phyloP scores from a whole-genome alignment of 306 rosid species.

The Carpinus fangiana region DNA sequence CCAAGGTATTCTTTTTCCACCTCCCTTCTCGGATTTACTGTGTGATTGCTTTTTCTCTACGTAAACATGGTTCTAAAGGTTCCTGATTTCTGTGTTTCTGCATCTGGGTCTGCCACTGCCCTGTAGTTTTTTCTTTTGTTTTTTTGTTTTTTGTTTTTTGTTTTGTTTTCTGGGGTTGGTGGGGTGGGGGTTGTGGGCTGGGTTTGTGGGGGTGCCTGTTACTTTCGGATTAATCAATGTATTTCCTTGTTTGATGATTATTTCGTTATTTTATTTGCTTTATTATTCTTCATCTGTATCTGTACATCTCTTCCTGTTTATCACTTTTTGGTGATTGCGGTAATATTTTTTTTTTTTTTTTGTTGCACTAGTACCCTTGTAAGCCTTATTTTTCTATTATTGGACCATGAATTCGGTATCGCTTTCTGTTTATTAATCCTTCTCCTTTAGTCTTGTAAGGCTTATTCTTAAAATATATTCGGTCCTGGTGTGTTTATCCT shows the following conservation, averaged over 20 bases:
- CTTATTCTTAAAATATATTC: neutral
- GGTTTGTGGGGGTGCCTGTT: too few species aligned
- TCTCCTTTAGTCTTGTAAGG: neutral
- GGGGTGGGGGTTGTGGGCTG: too few species aligned
- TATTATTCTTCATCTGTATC: neutral
- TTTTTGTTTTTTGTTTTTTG: too few species aligned
- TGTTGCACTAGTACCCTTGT: neutral
- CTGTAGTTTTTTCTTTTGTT: too few species aligned
- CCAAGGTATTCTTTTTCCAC: constrained; percentile 47
- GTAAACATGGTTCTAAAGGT: neutral
- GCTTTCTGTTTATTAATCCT: neutral
- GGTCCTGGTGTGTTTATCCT: neutral
- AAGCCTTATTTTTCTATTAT: neutral
- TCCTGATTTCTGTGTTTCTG: neutral
- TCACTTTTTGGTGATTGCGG: neutral
- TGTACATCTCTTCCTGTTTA: neutral
- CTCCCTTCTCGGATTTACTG: constrained; percentile 14
- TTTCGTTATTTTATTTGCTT: neutral
- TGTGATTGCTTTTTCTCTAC: constrained; percentile 16
- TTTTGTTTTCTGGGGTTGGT: too few species aligned
- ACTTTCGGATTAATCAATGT: neutral
- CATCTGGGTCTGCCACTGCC: constrained; percentile 1
- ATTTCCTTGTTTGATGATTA: neutral
- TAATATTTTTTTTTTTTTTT: neutral
- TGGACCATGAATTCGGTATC: neutral